A percentile compares a stretch with the other conserved stretches of the same genome.
phyloP scores from a whole-genome alignment of 2,329 filamentous ascomycete genomes.

The Aspergillus candidus region DNA sequence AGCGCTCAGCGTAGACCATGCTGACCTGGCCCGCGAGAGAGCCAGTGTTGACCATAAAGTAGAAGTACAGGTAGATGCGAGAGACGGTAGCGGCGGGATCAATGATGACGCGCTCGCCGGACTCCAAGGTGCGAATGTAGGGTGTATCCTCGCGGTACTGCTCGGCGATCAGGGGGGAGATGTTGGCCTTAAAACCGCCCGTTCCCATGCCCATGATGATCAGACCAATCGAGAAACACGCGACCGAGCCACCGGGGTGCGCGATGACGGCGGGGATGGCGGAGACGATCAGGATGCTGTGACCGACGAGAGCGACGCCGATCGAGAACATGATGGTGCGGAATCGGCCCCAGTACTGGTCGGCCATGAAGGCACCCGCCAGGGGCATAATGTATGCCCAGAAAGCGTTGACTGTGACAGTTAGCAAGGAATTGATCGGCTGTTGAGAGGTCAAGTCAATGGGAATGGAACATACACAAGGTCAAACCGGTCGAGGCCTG shows the following conservation, averaged over 20 bases:
- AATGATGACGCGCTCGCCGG: constrained; percentile 63
- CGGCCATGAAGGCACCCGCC: constrained; percentile 56
- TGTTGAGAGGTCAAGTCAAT: too few species aligned
- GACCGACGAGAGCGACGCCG: constrained; percentile 58
- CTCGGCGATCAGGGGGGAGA: constrained; percentile 65
- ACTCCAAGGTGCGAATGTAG: constrained; percentile 49
- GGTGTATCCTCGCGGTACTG: constrained; percentile 58
- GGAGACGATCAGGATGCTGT: constrained; percentile 60
- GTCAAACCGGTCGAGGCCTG: constrained; percentile 48
- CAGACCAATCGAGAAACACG: constrained; percentile 58
- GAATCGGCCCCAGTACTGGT: constrained; percentile 64
- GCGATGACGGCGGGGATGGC: constrained; percentile 59
- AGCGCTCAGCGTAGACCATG: constrained; percentile 71
- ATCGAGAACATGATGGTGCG: constrained; percentile 63
- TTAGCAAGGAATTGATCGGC: neutral
- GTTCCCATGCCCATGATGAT: constrained; percentile 68
- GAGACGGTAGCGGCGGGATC: constrained; percentile 64
- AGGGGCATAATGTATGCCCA: constrained; percentile 58
- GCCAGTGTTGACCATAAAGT: constrained; percentile 65
- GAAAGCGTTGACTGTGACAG: constrained; percentile 50
- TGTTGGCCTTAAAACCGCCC: constrained; percentile 77
- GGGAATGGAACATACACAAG: constrained; percentile 32
- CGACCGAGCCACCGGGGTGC: constrained; percentile 53
- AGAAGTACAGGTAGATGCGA: constrained; percentile 65
- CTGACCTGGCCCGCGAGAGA: constrained; percentile 55